Conservation (phyloP, 208 protist species). For the Trichomonas vaginalis region DNA sequence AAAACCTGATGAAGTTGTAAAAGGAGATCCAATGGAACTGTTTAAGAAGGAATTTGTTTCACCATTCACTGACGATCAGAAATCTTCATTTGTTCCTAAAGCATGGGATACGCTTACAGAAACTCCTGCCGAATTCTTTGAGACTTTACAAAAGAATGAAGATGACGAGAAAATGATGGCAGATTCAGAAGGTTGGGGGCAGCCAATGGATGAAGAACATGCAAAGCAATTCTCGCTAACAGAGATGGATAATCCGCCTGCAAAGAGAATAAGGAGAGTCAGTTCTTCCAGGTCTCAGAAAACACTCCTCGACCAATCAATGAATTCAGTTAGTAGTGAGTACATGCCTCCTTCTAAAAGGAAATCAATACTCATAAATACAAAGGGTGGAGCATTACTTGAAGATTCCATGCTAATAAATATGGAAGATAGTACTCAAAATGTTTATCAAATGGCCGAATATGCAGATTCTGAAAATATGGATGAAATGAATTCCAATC, state of each 20-base stretch:
- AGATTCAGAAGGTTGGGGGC: background rate
- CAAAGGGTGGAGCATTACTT: background rate
- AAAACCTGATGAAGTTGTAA: background rate
- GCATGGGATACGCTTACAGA: background rate
- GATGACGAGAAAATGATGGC: background rate
- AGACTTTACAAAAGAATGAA: background rate
- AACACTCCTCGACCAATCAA: background rate
- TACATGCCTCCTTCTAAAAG: background rate
- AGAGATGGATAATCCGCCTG: background rate
- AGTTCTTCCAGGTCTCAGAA: background rate
- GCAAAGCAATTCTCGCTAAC: background rate
- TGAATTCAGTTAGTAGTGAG: background rate
- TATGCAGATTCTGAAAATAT: background rate
- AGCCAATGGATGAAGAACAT: background rate
- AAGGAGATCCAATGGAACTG: background rate
- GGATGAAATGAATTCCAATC: too few relatives aligned
- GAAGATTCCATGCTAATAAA: background rate
- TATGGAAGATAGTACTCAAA: background rate
- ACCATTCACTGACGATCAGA: background rate
- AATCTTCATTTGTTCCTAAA: background rate
- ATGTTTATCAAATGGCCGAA: background rate
- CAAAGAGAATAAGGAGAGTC: background rate
- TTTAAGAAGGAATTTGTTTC: background rate
- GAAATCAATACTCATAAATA: background rate
- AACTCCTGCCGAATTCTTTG: background rate